These are phyloP conservation scores for Carex scoparia DNA, from an alignment of 176 grass and related monocot species.

Conservation along the genomic window DNA sequence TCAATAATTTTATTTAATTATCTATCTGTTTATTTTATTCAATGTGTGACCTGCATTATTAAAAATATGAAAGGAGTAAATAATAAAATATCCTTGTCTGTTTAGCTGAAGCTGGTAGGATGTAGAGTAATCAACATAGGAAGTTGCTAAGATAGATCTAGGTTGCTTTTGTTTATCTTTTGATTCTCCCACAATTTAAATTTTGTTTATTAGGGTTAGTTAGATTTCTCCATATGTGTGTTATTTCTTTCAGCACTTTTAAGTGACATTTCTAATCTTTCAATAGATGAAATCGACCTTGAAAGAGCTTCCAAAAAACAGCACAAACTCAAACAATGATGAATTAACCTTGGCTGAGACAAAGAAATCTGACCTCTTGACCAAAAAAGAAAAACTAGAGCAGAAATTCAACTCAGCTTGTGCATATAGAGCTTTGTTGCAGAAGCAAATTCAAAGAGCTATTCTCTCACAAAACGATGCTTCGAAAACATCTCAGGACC, in stretches of 20 bases:
- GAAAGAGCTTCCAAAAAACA: conserved; percentile 41
- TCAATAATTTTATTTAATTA: neutral
- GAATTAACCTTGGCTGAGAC: conserved; percentile 55
- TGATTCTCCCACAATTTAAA: neutral
- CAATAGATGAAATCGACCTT: conserved; percentile 50
- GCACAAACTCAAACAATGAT: conserved; percentile 34
- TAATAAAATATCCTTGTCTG: neutral
- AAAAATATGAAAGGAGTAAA: neutral
- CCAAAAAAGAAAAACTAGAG: conserved; percentile 54
- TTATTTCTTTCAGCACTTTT: conserved; percentile 7
- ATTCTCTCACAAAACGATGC: conserved; percentile 39
- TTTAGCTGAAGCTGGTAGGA: neutral
- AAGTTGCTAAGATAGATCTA: conserved; percentile 20
- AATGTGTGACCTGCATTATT: conserved; percentile 7
- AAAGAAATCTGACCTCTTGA: conserved; percentile 52
- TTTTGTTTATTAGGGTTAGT: neutral
- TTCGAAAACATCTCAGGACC: conserved; percentile 13
- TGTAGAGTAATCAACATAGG: neutral
- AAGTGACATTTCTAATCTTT: neutral
- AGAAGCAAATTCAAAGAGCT: conserved; percentile 65
- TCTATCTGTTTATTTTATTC: conserved; percentile 20
- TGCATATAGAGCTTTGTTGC: conserved; percentile 53
- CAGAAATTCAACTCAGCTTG: conserved; percentile 46
- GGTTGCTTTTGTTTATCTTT: neutral
- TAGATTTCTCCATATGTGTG: neutral